Evolutionary conservation across 208 protist genomes (phyloP), one percentile per base, ranked within the genome.

Genomic region (Trypanosoma theileri): DNA sequence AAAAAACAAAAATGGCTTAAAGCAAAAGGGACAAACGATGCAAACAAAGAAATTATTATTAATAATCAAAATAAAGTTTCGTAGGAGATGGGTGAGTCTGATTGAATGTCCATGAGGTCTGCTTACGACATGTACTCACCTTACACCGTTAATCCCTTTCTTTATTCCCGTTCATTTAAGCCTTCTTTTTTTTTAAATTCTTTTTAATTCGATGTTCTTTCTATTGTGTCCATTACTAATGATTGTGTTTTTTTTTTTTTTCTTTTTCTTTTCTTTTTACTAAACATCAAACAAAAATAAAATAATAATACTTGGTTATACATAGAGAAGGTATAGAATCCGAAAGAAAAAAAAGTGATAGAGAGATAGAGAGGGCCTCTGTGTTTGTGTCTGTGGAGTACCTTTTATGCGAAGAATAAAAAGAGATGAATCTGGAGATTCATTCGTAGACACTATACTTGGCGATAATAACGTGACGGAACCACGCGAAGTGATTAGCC

Each of bases 391-490:
- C 1, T 12, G 10, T 48, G 10, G 16, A 48, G 16, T 56, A 56
- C 19, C n/a, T n/a, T 56, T 1, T 4, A 56, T 56, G 35, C 26
- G 41, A 48, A 21, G 40, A 21, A 46, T 6, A 48, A 45, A 22
- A 61, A 46, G 1, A 28, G 22, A 66, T 14, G 46, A 24, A 24
- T 46, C 10, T 17, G n/a, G 35, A 12, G 70, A 75, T 62, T 64
- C 61, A 16, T 75, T 75, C 62, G 70, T 75, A 16, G 26, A 46
- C 17, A 61, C 21, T 24, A 75, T 75, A 28, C 53, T 75, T 28
- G 7, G 35, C 19, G 28, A 45, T 28, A 16, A 16, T 17, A 28
- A 10, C 12, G 24, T 9, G 21, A 35, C 21, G 35, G 46, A 57
- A 12, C 14, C 10, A 45, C 42, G 19, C 41, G 41, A 35, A 53